These are phyloP conservation scores for Tylopilus felleus DNA, from an alignment of 768 basidiomycete genomes.

Conservation along the genomic window DNA sequence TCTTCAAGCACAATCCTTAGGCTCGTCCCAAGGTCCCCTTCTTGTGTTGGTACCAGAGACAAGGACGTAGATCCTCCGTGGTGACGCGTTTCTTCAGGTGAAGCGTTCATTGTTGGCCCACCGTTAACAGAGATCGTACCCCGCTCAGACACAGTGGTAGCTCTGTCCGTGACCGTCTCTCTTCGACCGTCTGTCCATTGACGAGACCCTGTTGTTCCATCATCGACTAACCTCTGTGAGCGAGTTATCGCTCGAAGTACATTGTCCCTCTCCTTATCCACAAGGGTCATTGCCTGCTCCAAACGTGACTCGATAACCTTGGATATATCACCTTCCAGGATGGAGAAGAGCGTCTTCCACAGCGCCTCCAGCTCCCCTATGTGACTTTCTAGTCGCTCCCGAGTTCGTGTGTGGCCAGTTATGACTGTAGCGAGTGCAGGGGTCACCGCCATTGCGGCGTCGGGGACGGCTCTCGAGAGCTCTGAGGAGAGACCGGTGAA, in stretches of 20 bases:
- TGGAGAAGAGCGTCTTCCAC: conserved; percentile 47
- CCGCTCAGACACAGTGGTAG: conserved; percentile 12
- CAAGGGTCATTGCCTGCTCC: conserved; percentile 32
- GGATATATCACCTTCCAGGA: conserved; percentile 40
- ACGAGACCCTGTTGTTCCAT: conserved; percentile 7
- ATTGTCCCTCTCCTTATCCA: conserved; percentile 32
- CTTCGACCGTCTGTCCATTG: conserved; percentile 13
- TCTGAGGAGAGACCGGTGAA: conserved; percentile 49
- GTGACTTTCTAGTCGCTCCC: conserved; percentile 40
- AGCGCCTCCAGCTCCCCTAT: conserved; percentile 39
- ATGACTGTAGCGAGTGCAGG: conserved; percentile 46
- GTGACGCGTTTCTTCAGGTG: conserved; percentile 14
- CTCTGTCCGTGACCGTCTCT: conserved; percentile 13
- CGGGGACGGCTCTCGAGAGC: conserved; percentile 42
- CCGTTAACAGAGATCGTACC: conserved; percentile 6
- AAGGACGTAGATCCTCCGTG: conserved; percentile 9
- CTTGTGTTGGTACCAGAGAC: conserved; percentile 14
- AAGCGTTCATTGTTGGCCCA: conserved; percentile 1
- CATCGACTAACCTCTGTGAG: conserved; percentile 14
- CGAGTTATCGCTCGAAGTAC: conserved; percentile 18
- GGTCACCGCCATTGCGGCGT: conserved; percentile 41
- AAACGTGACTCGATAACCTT: conserved; percentile 33
- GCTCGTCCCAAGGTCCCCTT: conserved; percentile 21
- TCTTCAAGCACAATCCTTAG: conserved; percentile 38
- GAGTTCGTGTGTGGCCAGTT: conserved; percentile 40